A percentile compares a stretch with the other conserved stretches of the same genome.
phyloP scores from a whole-genome alignment of 208 protist species.

The Wallacemonas collosoma region DNA sequence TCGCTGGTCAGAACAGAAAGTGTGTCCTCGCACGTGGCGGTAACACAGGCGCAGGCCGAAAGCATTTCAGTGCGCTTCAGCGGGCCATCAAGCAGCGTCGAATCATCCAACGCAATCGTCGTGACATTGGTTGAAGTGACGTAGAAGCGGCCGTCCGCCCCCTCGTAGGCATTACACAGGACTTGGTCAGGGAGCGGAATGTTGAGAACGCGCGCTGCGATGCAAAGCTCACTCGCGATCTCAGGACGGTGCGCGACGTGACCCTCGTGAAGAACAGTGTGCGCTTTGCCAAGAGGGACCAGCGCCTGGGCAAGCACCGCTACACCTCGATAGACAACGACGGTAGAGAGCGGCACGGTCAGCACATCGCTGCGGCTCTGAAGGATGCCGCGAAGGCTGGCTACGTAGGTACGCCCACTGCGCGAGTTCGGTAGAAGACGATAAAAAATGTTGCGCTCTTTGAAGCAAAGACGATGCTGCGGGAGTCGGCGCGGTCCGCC shows the following conservation, averaged over 20 bases:
- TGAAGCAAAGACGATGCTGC: constrained; percentile 35
- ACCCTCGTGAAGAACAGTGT: constrained; percentile 34
- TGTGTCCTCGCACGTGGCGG: constrained; percentile 38
- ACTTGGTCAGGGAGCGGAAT: constrained; percentile 35
- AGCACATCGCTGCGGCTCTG: constrained; percentile 44
- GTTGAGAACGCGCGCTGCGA: constrained; percentile 49
- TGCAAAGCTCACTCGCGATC: constrained; percentile 41
- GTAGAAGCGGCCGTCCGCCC: constrained; percentile 50
- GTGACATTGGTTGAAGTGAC: constrained; percentile 41
- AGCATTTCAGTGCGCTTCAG: constrained; percentile 59
- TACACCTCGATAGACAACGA: constrained; percentile 56
- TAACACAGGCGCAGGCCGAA: constrained; percentile 30
- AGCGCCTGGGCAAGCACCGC: constrained; percentile 59
- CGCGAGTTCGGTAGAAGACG: constrained; percentile 47
- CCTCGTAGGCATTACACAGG: constrained; percentile 42
- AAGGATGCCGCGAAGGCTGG: constrained; percentile 49
- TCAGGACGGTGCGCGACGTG: constrained; percentile 29
- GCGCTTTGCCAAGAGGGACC: constrained; percentile 34
- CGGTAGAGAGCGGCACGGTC: constrained; percentile 54
- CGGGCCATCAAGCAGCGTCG: constrained; percentile 26
- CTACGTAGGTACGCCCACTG: constrained; percentile 47
- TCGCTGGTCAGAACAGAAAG: constrained; percentile 26
- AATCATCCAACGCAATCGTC: constrained; percentile 25
- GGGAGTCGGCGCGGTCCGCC: not conserved
- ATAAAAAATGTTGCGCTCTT: constrained; percentile 66